Percentiles rank a stretch among this genome's conserved stretches.
Conservation (phyloP, 192 early-diverging fungal genomes). For the Entomortierella lignicola region DNA sequence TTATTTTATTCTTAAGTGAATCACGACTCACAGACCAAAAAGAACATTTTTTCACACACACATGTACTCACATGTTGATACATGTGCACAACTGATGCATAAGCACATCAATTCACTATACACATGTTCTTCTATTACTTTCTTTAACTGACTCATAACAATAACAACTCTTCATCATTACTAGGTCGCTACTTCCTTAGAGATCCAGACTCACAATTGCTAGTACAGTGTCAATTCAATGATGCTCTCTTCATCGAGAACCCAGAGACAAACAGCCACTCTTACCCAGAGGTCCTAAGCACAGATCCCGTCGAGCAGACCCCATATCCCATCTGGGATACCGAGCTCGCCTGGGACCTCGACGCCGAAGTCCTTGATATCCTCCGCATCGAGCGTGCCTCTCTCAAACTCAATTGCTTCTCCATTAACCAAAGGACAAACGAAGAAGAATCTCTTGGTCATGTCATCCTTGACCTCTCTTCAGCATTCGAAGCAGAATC, state of each 20-base stretch:
- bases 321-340: conserved; percentile 59
- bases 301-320: conserved; percentile 58
- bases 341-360: conserved; percentile 60
- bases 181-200: conserved; percentile 57
- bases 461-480: conserved; percentile 54
- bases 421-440: conserved; percentile 46
- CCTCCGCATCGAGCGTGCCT: conserved; percentile 53
- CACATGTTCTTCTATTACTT: too few species aligned
- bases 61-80: too few species aligned
- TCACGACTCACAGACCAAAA: too few species aligned
- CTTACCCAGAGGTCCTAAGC: conserved; percentile 53
- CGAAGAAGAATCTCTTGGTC: conserved; percentile 51
- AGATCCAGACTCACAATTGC: conserved; percentile 51
- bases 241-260: conserved; percentile 57
- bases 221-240: conserved; percentile 60
- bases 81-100: too few species aligned
- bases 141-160: too few species aligned
- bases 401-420: conserved; percentile 59
- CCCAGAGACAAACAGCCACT: conserved; percentile 55
- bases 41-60: neutral
- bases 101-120: neutral
- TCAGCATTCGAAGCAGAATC: conserved; percentile 48
- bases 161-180: neutral
- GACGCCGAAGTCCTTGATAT: conserved; percentile 56
- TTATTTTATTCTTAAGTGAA: too few species aligned